A percentile compares a stretch with the other conserved stretches of the same genome.
phyloP scores from a whole-genome alignment of 257 asterid species.

The Ajuga chamaepitys region DNA sequence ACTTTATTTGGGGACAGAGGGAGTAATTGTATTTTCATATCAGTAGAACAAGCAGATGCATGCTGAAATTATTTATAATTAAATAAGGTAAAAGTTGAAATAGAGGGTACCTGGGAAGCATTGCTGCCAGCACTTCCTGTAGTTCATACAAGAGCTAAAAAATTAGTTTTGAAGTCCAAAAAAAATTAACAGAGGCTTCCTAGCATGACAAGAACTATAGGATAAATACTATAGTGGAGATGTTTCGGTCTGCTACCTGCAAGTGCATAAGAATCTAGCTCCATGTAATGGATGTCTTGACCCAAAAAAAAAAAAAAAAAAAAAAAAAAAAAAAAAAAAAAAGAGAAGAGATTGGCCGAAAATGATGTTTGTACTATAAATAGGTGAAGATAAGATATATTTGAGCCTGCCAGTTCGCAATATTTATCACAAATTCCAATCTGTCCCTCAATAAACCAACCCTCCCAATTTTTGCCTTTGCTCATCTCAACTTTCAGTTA shows the following conservation, averaged over 20 bases:
- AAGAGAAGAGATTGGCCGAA: too few relatives aligned
- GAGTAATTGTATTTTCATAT: background rate
- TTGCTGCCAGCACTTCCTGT: conserved; percentile 41
- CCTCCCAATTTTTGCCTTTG: background rate
- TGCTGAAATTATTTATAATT: background rate
- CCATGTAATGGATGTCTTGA: background rate
- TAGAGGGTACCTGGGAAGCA: conserved; percentile 36
- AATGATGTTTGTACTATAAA: background rate
- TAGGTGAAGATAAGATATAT: background rate
- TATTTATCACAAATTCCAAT: background rate
- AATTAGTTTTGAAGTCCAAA: conserved; percentile 12
- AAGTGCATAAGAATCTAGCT: background rate
- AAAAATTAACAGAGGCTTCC: background rate
- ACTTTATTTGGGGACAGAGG: too few relatives aligned
- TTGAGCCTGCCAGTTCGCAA: background rate
- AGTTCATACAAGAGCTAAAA: conserved; percentile 7
- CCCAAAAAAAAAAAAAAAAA: background rate
- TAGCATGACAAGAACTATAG: background rate
- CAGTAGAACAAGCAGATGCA: background rate
- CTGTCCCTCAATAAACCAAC: background rate
- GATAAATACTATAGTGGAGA: background rate
- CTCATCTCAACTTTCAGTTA: background rate
- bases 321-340: too few relatives aligned
- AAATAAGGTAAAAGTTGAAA: conserved; percentile 3
- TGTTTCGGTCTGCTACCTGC: background rate